Evolutionary conservation across 139 green algal species (phyloP).

Genomic region (Tetradesmus obliquus): DNA sequence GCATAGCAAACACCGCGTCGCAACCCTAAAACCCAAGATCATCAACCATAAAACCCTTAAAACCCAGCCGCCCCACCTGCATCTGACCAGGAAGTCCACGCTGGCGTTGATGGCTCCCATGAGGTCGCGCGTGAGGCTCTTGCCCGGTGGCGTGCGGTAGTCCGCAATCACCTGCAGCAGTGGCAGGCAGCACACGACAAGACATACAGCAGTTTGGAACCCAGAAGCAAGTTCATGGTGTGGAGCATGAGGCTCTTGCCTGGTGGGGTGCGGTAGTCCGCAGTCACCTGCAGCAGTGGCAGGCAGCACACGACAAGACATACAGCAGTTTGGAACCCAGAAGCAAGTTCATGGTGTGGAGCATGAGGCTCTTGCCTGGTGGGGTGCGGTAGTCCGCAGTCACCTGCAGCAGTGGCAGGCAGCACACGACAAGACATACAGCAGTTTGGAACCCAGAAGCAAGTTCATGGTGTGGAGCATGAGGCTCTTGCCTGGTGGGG

Average conservation of each 20-base stretch:
- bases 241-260: conserved; percentile 83
- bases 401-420: conserved; percentile 50
- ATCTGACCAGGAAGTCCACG: conserved; percentile 86
- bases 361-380: conserved; percentile 72
- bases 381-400: conserved; percentile 86
- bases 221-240: too few relatives aligned
- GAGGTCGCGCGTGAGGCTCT: conserved; percentile 85
- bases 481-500: conserved; percentile 76
- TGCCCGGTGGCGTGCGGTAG: conserved; percentile 80
- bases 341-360: conserved; percentile 88
- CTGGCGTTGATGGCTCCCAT: conserved; percentile 78
- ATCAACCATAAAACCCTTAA: too few relatives aligned
- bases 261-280: conserved; percentile 81
- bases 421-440: background rate
- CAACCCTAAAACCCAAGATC: too few relatives aligned
- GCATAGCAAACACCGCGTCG: background rate
- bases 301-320: background rate
- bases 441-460: background rate
- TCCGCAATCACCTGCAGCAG: conserved; percentile 74
- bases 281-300: conserved; percentile 64
- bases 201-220: background rate
- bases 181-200: background rate
- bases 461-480: conserved; percentile 76
- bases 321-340: too few relatives aligned
- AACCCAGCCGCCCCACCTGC: background rate